These are phyloP conservation scores for Colletotrichum sp. DNA, from an alignment of 2,329 filamentous ascomycete genomes.

Conservation along the genomic window DNA sequence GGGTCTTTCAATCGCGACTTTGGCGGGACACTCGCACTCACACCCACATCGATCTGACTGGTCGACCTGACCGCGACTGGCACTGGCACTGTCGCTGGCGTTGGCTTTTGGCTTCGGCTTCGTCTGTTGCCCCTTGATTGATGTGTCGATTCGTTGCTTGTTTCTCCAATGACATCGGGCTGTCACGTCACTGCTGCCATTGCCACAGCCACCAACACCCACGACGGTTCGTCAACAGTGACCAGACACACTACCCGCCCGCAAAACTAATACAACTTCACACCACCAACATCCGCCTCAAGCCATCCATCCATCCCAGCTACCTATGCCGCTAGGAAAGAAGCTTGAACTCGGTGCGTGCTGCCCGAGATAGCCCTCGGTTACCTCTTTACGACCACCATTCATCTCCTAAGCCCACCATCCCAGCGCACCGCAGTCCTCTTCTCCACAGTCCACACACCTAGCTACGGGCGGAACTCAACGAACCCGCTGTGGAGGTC, in stretches of 20 bases:
- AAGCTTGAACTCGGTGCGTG: conserved; percentile 9
- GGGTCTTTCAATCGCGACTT: neutral
- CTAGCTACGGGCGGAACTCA: conserved; percentile 4
- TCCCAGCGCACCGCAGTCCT: neutral
- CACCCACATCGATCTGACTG: neutral
- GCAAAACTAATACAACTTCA: neutral
- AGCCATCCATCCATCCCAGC: neutral
- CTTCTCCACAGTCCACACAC: conserved; percentile 9
- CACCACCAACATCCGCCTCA: neutral
- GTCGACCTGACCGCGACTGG: neutral
- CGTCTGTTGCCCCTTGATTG: neutral
- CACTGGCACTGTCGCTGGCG: neutral
- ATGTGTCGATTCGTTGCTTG: neutral
- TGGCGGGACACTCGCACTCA: neutral
- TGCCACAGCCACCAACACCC: neutral
- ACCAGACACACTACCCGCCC: neutral
- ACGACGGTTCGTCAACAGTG: neutral
- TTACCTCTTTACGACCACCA: neutral
- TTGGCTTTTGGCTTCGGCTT: neutral
- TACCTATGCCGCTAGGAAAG: conserved; percentile 9
- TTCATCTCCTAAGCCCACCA: neutral
- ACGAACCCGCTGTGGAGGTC: conserved; percentile 18
- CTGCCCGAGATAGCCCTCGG: neutral
- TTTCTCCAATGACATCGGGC: conserved; percentile 5
- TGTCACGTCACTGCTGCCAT: conserved; percentile 6